Percentiles rank a stretch among this genome's conserved stretches.
These are phyloP conservation scores for Dryadomyces quercivorus DNA, from an alignment of 2,329 filamentous ascomycete genomes.

Conservation along the genomic window DNA sequence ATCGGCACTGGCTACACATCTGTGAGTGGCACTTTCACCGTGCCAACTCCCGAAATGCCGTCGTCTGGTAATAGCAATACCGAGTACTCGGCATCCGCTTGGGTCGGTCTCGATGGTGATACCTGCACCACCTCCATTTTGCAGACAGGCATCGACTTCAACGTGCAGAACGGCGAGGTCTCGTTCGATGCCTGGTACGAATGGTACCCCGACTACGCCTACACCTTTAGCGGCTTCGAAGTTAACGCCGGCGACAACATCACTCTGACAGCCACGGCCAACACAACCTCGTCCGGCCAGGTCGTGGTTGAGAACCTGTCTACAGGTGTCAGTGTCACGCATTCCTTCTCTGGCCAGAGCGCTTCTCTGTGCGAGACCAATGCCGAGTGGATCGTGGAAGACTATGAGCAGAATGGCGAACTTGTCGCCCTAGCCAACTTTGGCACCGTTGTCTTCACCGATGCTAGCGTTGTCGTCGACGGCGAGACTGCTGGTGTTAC, in stretches of 20 bases:
- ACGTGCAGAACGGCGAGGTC: neutral
- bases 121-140: conserved; percentile 15
- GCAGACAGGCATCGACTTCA: conserved; percentile 17
- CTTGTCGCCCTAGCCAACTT: conserved; percentile 16
- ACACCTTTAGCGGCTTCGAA: conserved; percentile 14
- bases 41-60: conserved; percentile 13
- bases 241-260: conserved; percentile 17
- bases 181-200: conserved; percentile 17
- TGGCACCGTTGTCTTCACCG: conserved; percentile 14
- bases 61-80: conserved; percentile 8
- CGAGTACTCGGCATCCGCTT: conserved; percentile 17
- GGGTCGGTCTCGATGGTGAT: conserved; percentile 20
- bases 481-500: conserved; percentile 19
- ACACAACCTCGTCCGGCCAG: conserved; percentile 21
- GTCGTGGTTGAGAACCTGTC: conserved; percentile 10
- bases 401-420: conserved; percentile 13
- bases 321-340: conserved; percentile 35
- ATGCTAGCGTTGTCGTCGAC: conserved; percentile 20
- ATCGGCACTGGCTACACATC: conserved; percentile 5
- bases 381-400: conserved; percentile 19
- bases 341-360: conserved; percentile 28
- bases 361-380: conserved; percentile 14
- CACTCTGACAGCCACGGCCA: conserved; percentile 20
- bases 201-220: conserved; percentile 18
- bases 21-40: conserved; percentile 9